These are phyloP conservation scores for Fusarium floridanum DNA, from an alignment of 2,329 filamentous ascomycete genomes.

Conservation along the genomic window DNA sequence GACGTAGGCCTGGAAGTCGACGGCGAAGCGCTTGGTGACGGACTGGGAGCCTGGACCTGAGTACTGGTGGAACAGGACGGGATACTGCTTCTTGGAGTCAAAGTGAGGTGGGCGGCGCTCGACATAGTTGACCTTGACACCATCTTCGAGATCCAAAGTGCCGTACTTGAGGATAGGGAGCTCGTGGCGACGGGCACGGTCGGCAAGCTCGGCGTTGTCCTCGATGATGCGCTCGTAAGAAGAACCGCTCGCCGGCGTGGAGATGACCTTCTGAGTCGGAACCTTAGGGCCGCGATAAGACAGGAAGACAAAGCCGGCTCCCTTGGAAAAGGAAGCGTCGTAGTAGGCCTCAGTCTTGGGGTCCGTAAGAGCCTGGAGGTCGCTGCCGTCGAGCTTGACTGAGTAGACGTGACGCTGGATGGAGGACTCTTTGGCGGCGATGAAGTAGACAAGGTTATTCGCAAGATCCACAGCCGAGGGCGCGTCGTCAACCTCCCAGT, in stretches of 20 bases:
- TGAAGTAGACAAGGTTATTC: slow-evolving; percentile 91
- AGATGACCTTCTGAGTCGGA: slow-evolving; percentile 92
- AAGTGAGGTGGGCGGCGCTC: slow-evolving; percentile 94
- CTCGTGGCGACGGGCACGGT: slow-evolving; percentile 80
- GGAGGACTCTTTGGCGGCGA: slow-evolving; percentile 86
- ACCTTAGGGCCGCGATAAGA: slow-evolving; percentile 86
- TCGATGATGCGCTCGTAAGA: slow-evolving; percentile 80
- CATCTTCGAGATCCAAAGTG: slow-evolving; percentile 84
- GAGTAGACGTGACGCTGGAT: slow-evolving; percentile 94
- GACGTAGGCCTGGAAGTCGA: slow-evolving; percentile 93
- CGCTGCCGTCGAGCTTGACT: slow-evolving; percentile 84
- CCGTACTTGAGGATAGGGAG: slow-evolving; percentile 86
- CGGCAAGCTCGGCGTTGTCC: slow-evolving; percentile 78
- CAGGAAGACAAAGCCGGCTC: slow-evolving; percentile 85
- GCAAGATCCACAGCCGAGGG: slow-evolving; percentile 87
- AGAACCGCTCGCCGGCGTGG: slow-evolving; percentile 77
- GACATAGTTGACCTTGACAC: slow-evolving; percentile 77
- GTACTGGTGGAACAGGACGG: slow-evolving; percentile 95
- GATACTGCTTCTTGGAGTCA: slow-evolving; percentile 84
- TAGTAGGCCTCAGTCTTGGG: slow-evolving; percentile 82
- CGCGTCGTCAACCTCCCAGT: slow-evolving; percentile 92
- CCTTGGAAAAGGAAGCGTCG: slow-evolving; percentile 83
- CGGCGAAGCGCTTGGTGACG: slow-evolving; percentile 81
- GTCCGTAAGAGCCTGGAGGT: slow-evolving; percentile 80
- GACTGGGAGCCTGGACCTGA: slow-evolving; percentile 93